Evolutionary conservation across 2,329 filamentous ascomycete genomes (phyloP).

Genomic region (Cercospora sp.): DNA sequence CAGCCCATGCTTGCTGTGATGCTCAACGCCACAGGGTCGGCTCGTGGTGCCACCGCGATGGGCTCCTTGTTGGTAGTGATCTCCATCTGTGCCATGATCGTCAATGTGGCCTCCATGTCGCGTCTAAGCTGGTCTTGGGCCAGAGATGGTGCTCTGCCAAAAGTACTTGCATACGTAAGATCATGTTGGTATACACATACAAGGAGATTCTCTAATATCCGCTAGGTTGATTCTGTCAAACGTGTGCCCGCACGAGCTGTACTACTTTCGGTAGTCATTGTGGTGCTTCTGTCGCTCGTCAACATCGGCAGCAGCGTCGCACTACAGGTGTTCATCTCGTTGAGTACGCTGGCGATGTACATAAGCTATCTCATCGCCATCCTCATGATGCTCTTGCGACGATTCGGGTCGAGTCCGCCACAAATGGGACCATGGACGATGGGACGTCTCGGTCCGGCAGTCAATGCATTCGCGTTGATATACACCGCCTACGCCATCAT

Average conservation of each 20-base stretch:
- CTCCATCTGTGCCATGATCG: slow-evolving; percentile 17
- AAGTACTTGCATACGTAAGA: slow-evolving; percentile 30
- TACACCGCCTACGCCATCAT: slow-evolving; percentile 30
- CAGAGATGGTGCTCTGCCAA: slow-evolving; percentile 31
- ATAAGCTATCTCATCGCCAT: slow-evolving; percentile 33
- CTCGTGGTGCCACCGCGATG: slow-evolving; percentile 27
- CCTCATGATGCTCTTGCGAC: slow-evolving; percentile 22
- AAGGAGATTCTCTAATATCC: not conserved
- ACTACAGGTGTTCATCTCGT: slow-evolving; percentile 29
- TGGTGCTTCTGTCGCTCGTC: slow-evolving; percentile 28
- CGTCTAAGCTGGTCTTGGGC: slow-evolving; percentile 33
- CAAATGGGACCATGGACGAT: slow-evolving; percentile 27
- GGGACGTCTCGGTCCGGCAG: slow-evolving; percentile 24
- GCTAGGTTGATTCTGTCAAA: slow-evolving; percentile 22
- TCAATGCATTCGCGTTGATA: slow-evolving; percentile 31
- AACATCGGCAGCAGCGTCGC: slow-evolving; percentile 28
- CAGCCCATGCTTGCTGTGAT: slow-evolving; percentile 29
- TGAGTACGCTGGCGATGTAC: slow-evolving; percentile 31
- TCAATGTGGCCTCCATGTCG: slow-evolving; percentile 30
- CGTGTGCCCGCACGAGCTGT: slow-evolving; percentile 29
- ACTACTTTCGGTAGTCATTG: slow-evolving; percentile 27
- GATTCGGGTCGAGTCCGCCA: slow-evolving; percentile 16
- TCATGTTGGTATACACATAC: not conserved
- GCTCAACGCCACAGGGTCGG: slow-evolving; percentile 27
- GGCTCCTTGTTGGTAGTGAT: slow-evolving; percentile 17